phyloP scores from a whole-genome alignment of 306 rosid species.

The Comarum palustre region DNA sequence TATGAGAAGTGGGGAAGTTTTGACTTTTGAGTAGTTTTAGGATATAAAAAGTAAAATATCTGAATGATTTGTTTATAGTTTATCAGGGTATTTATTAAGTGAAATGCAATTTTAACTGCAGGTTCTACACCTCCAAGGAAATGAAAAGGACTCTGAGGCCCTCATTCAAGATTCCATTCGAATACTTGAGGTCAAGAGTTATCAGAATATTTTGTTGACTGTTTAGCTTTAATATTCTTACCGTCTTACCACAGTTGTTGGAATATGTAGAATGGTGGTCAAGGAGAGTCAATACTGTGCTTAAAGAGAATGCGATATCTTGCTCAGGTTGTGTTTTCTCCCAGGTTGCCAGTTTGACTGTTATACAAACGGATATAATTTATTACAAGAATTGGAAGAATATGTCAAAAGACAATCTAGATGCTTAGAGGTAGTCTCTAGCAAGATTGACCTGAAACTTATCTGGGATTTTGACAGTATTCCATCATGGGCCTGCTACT shows the following conservation, averaged over 20 bases:
- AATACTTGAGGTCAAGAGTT: conserved; percentile 67
- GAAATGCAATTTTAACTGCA: conserved; percentile 31
- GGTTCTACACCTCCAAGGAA: conserved; percentile 80
- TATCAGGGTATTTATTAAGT: conserved; percentile 2
- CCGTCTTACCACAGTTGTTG: conserved; percentile 15
- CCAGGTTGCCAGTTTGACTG: conserved; percentile 4
- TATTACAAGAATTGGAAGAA: background rate
- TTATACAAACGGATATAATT: background rate
- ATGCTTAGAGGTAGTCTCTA: background rate
- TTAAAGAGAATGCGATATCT: conserved; percentile 71
- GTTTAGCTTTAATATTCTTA: conserved; percentile 23
- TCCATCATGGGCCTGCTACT: background rate
- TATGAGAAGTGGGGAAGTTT: background rate
- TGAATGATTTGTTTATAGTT: conserved; percentile 5
- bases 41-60: background rate
- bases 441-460: background rate
- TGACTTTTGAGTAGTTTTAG: background rate
- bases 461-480: background rate
- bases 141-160: conserved; percentile 67
- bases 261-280: conserved; percentile 59
- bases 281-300: conserved; percentile 58
- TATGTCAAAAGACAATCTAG: background rate
- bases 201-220: conserved; percentile 1
- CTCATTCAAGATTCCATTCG: conserved; percentile 67
- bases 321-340: conserved; percentile 57